Evolutionary conservation across 768 basidiomycete species (phyloP).

Genomic region (Trametes coccinea): DNA sequence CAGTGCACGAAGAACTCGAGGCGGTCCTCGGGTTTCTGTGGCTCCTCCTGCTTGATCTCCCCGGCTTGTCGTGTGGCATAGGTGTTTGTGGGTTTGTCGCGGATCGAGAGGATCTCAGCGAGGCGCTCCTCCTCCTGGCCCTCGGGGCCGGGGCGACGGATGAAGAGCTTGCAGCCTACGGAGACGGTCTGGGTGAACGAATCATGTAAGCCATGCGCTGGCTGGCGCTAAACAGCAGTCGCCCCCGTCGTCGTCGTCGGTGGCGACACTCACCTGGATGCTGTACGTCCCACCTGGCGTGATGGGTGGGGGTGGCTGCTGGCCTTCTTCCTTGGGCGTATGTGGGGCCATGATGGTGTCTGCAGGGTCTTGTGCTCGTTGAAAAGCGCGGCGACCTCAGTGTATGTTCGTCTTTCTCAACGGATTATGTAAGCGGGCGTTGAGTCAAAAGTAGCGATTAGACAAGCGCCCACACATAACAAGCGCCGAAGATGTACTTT

Average conservation of each 20-base stretch:
- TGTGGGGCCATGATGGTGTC: conserved; percentile 31
- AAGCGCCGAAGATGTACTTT: conserved; percentile 11
- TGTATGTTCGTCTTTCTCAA: conserved; percentile 17
- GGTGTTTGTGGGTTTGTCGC: conserved; percentile 74
- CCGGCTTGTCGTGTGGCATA: conserved; percentile 52
- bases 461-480: not conserved
- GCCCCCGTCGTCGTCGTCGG: conserved; percentile 25
- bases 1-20: conserved; percentile 98
- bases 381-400: not conserved
- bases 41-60: conserved; percentile 46
- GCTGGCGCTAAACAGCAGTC: conserved; percentile 25
- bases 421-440: conserved; percentile 16
- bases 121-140: conserved; percentile 85
- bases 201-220: conserved; percentile 24
- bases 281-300: conserved; percentile 75
- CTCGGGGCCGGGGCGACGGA: conserved; percentile 74
- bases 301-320: conserved; percentile 58
- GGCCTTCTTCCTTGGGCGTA: conserved; percentile 38
- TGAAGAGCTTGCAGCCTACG: conserved; percentile 95
- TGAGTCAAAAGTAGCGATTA: conserved; percentile 1
- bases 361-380: not conserved
- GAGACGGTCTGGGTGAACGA: conserved; percentile 62
- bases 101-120: conserved; percentile 94
- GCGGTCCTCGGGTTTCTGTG: conserved; percentile 66
- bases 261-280: conserved; percentile 58